Base-by-base conservation (phyloP, 108 stramenopile species). In the Nitzschia sp. region DNA sequence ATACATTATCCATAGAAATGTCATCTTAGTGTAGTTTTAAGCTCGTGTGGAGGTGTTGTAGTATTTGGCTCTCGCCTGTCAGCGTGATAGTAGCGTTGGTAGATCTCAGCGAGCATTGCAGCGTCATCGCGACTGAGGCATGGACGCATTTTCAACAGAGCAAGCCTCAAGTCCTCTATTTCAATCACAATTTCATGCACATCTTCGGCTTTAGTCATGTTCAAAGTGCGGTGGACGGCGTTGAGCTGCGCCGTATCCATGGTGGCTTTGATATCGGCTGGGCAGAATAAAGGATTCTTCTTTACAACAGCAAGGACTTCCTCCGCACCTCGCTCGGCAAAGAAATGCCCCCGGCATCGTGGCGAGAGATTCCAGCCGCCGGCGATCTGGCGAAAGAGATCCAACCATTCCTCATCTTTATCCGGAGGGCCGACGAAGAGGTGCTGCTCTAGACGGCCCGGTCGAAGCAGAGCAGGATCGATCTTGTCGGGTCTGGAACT, bases 401-500 rank as follows among this genome's bases (percentile, higher is more conserved):
- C 87, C 29, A 71, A 59, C 84, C 89, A 85, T 68, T 97, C 97
- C 8, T 62, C 53, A 6, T 68, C 62, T 3, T 56, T 78, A 36
- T 76, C 61, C 23, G 95, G 86, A 47, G 79, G 80, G 6, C 94
- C 93, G 2, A 96, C 67, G 60, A 85, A 96, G 21, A 97, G 73
- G 66, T 97, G 97, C 66, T 86, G 89, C 69, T 97, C 98, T 28
- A 99, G 68, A 0, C 98, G 90, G 0, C 98, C 98, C 16, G 97
- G 98, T 1, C 97, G 81, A 34, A 99, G 64, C 4, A 99, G 69
- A 0, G 96, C 98, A 16, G 94, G 83, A 66, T 99, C 98, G 23
- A 99, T 85, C 60, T 96, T 93, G 78, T 99, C 97, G 16, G 97
- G 97, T 19, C 98, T 80, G 19, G 90, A 94, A 2, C 92, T 96